A percentile compares a stretch with the other conserved stretches of the same genome.
These are phyloP conservation scores for Hanseniaspora osmophila DNA, from an alignment of 805 yeast species.

Conservation along the genomic window DNA sequence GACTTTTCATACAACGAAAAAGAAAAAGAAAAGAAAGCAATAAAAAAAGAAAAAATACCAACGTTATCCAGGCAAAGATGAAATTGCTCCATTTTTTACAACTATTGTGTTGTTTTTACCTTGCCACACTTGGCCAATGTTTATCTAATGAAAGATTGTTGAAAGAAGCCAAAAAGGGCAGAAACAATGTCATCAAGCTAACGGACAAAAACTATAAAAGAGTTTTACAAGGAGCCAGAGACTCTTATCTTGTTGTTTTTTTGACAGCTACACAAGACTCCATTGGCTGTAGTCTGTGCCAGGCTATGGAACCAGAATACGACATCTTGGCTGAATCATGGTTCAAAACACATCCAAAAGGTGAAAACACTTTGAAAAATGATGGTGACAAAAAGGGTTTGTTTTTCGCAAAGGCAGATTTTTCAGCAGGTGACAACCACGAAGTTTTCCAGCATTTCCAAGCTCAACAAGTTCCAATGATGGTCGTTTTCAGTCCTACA, in stretches of 20 bases:
- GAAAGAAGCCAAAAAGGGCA: constrained; percentile 15
- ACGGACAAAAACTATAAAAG: constrained; percentile 47
- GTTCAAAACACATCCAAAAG: constrained; percentile 42
- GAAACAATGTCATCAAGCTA: constrained; percentile 30
- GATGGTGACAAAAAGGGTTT: constrained; percentile 26
- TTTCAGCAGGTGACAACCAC: constrained; percentile 37
- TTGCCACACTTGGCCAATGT: constrained; percentile 7
- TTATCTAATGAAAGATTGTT: constrained; percentile 15
- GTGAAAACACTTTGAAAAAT: constrained; percentile 16
- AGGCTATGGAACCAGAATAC: constrained; percentile 52
- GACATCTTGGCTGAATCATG: constrained; percentile 50
- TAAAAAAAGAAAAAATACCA: not conserved
- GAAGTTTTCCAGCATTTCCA: constrained; percentile 30
- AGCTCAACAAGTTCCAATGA: constrained; percentile 65
- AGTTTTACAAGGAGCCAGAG: constrained; percentile 47
- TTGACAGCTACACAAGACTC: constrained; percentile 63
- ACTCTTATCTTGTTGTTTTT: constrained; percentile 52
- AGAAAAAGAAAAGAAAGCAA: no score
- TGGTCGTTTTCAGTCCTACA: constrained; percentile 48
- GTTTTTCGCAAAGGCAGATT: constrained; percentile 65
- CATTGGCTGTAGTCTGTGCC: constrained; percentile 67
- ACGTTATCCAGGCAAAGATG: not conserved
- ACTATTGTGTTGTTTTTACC: not conserved
- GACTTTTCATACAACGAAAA: not conserved
- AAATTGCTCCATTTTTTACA: not conserved